These are phyloP conservation scores for Hymenoscyphus occultus DNA, from an alignment of 2,329 filamentous ascomycete species.

Conservation along the genomic window DNA sequence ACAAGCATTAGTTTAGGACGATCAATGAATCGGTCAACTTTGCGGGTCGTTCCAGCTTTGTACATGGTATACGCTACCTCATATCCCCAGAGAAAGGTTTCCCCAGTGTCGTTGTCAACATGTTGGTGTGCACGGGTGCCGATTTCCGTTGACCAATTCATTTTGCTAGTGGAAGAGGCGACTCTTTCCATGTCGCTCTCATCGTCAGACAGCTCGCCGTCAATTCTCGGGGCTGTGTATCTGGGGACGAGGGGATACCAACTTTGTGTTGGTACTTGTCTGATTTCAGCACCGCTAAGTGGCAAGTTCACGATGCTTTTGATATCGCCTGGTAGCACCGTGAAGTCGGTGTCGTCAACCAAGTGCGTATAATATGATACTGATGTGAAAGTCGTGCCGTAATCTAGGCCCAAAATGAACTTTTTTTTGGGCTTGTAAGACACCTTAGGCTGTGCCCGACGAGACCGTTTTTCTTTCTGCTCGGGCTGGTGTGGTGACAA, in stretches of 20 bases:
- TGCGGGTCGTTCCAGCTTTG: not conserved
- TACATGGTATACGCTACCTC: conserved; percentile 12
- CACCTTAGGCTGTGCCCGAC: not conserved
- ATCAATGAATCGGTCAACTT: not conserved
- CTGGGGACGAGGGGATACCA: conserved; percentile 22
- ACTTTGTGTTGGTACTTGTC: conserved; percentile 25
- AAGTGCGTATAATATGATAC: conserved; percentile 18
- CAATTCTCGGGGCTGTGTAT: no score
- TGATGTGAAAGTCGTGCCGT: conserved; percentile 18
- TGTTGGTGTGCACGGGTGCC: not conserved
- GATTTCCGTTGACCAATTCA: not conserved
- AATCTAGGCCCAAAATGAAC: conserved; percentile 13
- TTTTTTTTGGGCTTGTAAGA: not conserved
- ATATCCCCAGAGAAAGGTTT: conserved; percentile 21
- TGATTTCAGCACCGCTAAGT: conserved; percentile 2
- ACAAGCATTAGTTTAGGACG: not conserved
- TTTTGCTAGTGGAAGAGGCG: not conserved
- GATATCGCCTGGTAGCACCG: conserved; percentile 16
- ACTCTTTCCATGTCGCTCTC: not conserved
- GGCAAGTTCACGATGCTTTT: conserved; percentile 24
- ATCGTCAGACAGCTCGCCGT: no score
- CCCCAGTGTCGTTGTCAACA: not conserved
- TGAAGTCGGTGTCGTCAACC: conserved; percentile 5
- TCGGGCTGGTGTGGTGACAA: no score
- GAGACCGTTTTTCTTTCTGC: not conserved